Conservation (phyloP, 768 basidiomycete species). For the Suillus cothurnatus region DNA sequence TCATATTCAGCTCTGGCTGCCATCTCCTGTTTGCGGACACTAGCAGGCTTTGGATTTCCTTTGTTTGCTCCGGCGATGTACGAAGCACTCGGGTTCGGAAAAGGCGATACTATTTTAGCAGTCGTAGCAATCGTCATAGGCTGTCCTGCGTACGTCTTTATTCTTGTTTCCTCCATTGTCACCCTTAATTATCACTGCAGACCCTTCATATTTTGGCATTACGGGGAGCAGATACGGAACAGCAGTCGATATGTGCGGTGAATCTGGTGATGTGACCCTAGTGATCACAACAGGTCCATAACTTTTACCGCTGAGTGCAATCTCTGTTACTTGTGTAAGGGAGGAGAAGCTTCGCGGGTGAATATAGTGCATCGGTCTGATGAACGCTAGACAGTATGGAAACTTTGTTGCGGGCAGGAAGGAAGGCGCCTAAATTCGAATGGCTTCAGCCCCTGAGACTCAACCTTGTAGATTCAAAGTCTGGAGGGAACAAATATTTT, state of each 20-base stretch:
- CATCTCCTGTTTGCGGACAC: conserved; percentile 58
- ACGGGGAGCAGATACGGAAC: conserved; percentile 51
- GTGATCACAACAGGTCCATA: neutral
- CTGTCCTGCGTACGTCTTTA: conserved; percentile 45
- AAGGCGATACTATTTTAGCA: conserved; percentile 68
- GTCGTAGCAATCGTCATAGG: conserved; percentile 58
- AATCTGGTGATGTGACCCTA: neutral
- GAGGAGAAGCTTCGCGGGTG: neutral
- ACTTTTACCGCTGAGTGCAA: neutral
- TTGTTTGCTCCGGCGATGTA: conserved; percentile 79
- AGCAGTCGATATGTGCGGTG: conserved; percentile 43
- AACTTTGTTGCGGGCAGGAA: too few relatives aligned
- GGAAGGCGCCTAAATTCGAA: too few relatives aligned
- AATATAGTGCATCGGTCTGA: neutral
- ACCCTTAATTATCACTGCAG: conserved; percentile 24
- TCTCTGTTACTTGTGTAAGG: neutral
- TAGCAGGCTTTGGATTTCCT: conserved; percentile 78
- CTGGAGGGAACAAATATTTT: too few relatives aligned
- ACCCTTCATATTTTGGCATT: conserved; percentile 46
- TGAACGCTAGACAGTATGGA: neutral
- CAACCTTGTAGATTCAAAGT: too few relatives aligned
- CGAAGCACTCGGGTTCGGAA: conserved; percentile 64
- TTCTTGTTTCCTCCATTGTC: neutral
- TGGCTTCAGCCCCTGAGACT: too few relatives aligned
- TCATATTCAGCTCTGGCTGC: conserved; percentile 61